Evolutionary conservation across 129 eudicot genomes (phyloP).

Genomic region (Flaveria trinervia): DNA sequence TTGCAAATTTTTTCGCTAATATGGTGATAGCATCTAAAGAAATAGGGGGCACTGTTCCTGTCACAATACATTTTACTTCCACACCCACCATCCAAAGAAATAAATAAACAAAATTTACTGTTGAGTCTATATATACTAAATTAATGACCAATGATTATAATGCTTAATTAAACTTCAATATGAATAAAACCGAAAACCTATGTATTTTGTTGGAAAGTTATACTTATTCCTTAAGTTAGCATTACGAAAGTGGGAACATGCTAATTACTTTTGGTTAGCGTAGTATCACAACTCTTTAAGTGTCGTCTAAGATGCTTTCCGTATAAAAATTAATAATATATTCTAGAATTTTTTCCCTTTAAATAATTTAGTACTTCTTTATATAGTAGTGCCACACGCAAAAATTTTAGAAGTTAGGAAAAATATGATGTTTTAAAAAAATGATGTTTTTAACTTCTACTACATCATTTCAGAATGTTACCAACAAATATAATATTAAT

Average conservation of each 20-base stretch:
- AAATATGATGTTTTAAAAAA: too few relatives aligned
- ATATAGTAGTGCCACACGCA: too few relatives aligned
- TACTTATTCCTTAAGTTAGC: constrained; percentile 16
- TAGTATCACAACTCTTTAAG: constrained; percentile 23
- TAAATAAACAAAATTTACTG: not conserved
- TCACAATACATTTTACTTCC: too few relatives aligned
- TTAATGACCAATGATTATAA: not conserved
- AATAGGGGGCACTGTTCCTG: too few relatives aligned
- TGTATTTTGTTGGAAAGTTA: not conserved
- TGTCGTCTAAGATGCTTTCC: constrained; percentile 17
- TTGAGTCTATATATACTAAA: not conserved
- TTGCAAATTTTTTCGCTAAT: not conserved
- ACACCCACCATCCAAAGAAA: not conserved
- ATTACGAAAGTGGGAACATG: constrained; percentile 24
- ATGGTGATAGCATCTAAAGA: not conserved
- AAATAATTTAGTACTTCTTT: too few relatives aligned
- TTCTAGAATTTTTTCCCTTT: not conserved
- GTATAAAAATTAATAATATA: not conserved
- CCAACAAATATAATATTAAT: too few relatives aligned
- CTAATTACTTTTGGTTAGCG: constrained; percentile 23
- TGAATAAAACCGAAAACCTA: not conserved
- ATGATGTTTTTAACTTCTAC: too few relatives aligned
- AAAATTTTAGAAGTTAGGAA: too few relatives aligned
- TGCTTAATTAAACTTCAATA: not conserved
- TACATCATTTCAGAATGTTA: too few relatives aligned